Percentiles rank a stretch among this genome's conserved stretches.
Conservation (phyloP, 805 yeast species). For the Kluyveromyces siamensis region DNA sequence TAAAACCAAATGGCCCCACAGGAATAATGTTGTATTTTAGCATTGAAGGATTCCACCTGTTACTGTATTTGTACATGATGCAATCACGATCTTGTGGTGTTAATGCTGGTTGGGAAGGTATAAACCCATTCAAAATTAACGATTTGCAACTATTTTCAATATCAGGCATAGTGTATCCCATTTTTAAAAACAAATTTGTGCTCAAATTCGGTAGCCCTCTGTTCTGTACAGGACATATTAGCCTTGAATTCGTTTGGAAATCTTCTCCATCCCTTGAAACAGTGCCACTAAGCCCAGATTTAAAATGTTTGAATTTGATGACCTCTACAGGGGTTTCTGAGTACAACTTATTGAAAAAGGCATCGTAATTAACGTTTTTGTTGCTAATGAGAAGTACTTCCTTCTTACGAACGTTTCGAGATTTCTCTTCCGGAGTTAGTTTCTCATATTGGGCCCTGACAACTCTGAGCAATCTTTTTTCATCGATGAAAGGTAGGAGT, state of each 20-base stretch:
- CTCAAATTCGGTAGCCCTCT: constrained; percentile 33
- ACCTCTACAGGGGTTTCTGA: constrained; percentile 13
- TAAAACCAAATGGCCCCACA: constrained; percentile 41
- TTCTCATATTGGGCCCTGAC: constrained; percentile 56
- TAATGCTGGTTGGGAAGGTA: constrained; percentile 51
- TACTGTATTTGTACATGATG: constrained; percentile 40
- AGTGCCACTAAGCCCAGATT: constrained; percentile 52
- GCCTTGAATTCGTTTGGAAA: constrained; percentile 23
- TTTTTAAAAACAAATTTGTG: constrained; percentile 33
- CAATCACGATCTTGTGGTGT: constrained; percentile 61
- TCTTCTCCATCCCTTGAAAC: constrained; percentile 32
- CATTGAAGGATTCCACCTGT: constrained; percentile 24
- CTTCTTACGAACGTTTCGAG: constrained; percentile 60
- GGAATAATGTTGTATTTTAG: constrained; percentile 33
- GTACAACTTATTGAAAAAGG: constrained; percentile 25
- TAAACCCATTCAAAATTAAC: constrained; percentile 73
- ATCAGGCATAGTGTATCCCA: constrained; percentile 46
- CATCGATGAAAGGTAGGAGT: constrained; percentile 83
- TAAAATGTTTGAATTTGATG: constrained; percentile 38
- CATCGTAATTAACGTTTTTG: constrained; percentile 40
- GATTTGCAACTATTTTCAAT: constrained; percentile 49
- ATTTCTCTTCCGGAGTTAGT: constrained; percentile 57
- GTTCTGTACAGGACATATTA: constrained; percentile 29
- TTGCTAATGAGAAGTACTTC: constrained; percentile 65
- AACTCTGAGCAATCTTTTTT: constrained; percentile 54